Base-by-base conservation (phyloP, 371 early-diverging fungal species). In the Mortierella sp. region DNA sequence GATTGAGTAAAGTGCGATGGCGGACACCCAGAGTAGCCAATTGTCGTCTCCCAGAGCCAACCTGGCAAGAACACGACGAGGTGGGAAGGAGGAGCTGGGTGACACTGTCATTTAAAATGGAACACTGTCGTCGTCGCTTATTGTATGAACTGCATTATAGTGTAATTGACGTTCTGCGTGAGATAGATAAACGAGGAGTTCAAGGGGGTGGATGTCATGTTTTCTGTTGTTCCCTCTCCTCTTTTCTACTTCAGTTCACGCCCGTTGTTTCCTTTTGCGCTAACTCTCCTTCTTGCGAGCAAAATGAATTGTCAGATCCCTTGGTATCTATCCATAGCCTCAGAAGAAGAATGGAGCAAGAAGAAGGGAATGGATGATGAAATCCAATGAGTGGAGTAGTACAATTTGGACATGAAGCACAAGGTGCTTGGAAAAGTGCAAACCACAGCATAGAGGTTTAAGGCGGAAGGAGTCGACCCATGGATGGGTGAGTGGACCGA, bases 241-340 rank as follows among this genome's bases (percentile, higher is more conserved):
- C 48, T 51, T 21, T 16, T 4, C 21, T 18, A 18, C 21, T 6
- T 51, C 51, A 46, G 48, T 51, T 21, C 16, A 51, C 16, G 51
- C 5, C 60, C n/a, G 60, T 60, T 60, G 60, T 16, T 60, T 16
- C 27, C 27, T 32, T 32, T 60, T 1, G 1, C 16, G 18, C 32
- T 60, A 32, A 60, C 60, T 32, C 60, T 60, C 60, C 60, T 60
- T 41, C 41, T 60, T 60, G 32, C 32, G 60, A 60, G 32, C 60
- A 60, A 14, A 11, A 32, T 32, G 32, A 32, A 29, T 18, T 60
- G 60, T 32, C 27, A 60, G 60, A 32, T 32, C 60, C 60, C 60
- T 60, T 32, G 16, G 27, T 3, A 5, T 11, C n/a, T 32, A 41
- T 60, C 27, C 60, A 32, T 60, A 60, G 11, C 60, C 60, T 32